Evolutionary conservation across 495 filamentous ascomycete genomes (phyloP).

Genomic region (Talaromyces ruber): DNA sequence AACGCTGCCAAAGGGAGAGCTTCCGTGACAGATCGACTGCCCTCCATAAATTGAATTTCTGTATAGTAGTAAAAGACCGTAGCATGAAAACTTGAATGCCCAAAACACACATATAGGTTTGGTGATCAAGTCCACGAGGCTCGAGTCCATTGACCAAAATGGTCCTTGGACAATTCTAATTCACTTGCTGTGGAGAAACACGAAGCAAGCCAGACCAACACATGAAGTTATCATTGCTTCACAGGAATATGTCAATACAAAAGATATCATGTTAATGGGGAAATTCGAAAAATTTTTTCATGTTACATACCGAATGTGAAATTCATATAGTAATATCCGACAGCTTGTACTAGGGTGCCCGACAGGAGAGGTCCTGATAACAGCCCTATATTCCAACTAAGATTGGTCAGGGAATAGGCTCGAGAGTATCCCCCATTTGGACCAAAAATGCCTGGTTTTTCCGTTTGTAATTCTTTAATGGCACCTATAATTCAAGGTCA

Average conservation of each 20-base stretch:
- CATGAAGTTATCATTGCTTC: neutral
- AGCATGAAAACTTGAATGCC: neutral
- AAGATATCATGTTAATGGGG: neutral
- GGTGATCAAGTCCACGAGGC: too few species aligned
- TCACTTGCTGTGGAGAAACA: conserved; percentile 4
- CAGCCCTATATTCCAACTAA: conserved; percentile 25
- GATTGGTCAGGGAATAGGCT: conserved; percentile 24
- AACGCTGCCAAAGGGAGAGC: too few species aligned
- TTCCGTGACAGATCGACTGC: too few species aligned
- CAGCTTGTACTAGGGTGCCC: conserved; percentile 18
- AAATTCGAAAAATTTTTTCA: neutral
- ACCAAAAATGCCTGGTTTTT: conserved; percentile 24
- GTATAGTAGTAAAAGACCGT: neutral
- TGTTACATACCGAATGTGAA: conserved; percentile 20
- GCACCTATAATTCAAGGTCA: conserved; percentile 8
- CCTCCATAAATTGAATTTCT: neutral
- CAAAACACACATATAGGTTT: neutral
- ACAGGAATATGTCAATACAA: neutral
- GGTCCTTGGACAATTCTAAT: neutral
- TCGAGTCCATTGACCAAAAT: too few species aligned
- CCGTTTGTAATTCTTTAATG: conserved; percentile 17
- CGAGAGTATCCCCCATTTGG: conserved; percentile 28
- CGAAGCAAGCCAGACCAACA: neutral
- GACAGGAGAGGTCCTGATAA: conserved; percentile 28
- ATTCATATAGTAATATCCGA: conserved; percentile 27